A percentile compares a stretch with the other conserved stretches of the same genome.
Evolutionary conservation across 2,329 filamentous ascomycete species (phyloP).

Genomic region (Monilinia laxa): DNA sequence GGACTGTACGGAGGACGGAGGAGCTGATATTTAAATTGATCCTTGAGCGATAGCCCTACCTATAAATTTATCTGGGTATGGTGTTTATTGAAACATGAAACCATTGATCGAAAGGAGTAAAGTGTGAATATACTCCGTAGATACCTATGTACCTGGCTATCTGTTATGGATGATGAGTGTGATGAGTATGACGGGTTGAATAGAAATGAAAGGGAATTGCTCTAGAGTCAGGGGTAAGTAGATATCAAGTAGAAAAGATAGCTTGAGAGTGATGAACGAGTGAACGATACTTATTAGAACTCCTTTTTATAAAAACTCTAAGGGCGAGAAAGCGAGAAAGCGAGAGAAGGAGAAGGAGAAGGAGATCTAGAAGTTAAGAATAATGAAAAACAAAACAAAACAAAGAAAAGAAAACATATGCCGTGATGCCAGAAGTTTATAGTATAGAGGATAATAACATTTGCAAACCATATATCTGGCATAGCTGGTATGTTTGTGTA

Average conservation of each 20-base stretch:
- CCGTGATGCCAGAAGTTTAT: not conserved
- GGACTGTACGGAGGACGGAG: no score
- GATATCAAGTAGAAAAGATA: no score
- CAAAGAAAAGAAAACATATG: not conserved
- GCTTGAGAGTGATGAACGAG: not conserved
- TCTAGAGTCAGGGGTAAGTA: conserved; percentile 18
- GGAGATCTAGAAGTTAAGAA: no score
- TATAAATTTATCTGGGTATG: not conserved
- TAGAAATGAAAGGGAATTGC: conserved; percentile 15
- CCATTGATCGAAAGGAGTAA: conserved; percentile 8
- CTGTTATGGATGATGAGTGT: not conserved
- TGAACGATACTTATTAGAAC: not conserved
- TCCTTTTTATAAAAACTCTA: no score
- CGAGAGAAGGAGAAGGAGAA: no score
- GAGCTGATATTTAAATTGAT: conserved; percentile 5
- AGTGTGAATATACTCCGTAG: not conserved
- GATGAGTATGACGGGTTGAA: not conserved
- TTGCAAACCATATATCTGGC: not conserved
- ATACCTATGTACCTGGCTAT: no score
- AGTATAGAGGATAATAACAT: no score
- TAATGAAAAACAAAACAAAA: no score
- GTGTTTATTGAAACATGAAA: conserved; percentile 10
- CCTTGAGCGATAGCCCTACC: conserved; percentile 3
- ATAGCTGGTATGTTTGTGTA: no score
- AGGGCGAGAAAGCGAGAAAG: no score